Conservation (phyloP, 2,329 filamentous ascomycete species). For the Beauveria pseudobassiana region DNA sequence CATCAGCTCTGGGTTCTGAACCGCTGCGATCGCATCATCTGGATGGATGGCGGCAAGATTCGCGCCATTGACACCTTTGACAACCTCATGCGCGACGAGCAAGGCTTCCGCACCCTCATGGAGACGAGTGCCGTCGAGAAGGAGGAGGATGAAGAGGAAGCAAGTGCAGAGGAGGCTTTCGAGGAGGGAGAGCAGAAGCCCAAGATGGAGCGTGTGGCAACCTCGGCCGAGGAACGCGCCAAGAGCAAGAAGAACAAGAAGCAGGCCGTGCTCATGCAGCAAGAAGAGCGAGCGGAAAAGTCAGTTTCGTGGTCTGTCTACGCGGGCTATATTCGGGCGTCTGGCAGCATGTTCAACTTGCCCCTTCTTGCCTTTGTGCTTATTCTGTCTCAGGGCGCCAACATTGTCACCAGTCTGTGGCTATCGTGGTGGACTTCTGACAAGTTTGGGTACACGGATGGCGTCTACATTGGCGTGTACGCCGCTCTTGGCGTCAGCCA, state of each 20-base stretch:
- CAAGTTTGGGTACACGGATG: constrained; percentile 60
- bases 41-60: constrained; percentile 82
- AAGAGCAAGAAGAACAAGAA: constrained; percentile 52
- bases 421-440: constrained; percentile 88
- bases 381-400: constrained; percentile 68
- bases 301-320: constrained; percentile 79
- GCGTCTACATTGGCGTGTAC: constrained; percentile 64
- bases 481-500: constrained; percentile 66
- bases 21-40: constrained; percentile 84
- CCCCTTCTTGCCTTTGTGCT: constrained; percentile 57
- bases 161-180: constrained; percentile 39
- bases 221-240: constrained; percentile 16
- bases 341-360: constrained; percentile 62
- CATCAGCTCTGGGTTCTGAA: constrained; percentile 91
- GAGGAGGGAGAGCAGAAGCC: constrained; percentile 33
- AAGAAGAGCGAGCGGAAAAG: constrained; percentile 60
- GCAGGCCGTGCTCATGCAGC: constrained; percentile 61
- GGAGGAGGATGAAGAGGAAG: constrained; percentile 45
- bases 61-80: constrained; percentile 83
- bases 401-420: constrained; percentile 86
- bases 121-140: constrained; percentile 71
- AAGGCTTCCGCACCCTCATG: constrained; percentile 77
- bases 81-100: constrained; percentile 72
- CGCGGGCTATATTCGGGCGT: constrained; percentile 66
- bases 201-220: constrained; percentile 13